Conservation (phyloP, 805 yeast genomes). For the Kluyveromyces lactis region DNA sequence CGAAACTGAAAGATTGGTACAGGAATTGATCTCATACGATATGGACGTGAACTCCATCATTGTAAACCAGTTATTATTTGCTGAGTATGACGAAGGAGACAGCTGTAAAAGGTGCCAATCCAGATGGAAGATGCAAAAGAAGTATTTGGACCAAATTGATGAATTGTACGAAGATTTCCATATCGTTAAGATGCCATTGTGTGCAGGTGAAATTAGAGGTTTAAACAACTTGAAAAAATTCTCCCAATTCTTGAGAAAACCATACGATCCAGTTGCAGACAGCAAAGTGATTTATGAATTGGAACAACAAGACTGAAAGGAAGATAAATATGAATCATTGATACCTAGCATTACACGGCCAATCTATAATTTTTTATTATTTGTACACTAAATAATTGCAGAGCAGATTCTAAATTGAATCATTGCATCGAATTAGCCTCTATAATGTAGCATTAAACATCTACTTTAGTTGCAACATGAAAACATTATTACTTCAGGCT, state of each 20-base stretch:
- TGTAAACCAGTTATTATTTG: conserved; percentile 86
- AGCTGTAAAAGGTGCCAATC: conserved; percentile 84
- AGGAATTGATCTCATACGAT: conserved; percentile 86
- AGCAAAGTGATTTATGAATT: conserved; percentile 29
- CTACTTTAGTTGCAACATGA: no score
- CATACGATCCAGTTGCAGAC: conserved; percentile 64
- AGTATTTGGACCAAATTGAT: conserved; percentile 89
- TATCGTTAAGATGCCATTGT: conserved; percentile 87
- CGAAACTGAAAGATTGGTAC: conserved; percentile 97
- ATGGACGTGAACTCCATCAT: conserved; percentile 97
- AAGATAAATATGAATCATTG: no score
- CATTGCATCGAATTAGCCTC: no score
- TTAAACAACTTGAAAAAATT: conserved; percentile 75
- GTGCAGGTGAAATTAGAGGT: conserved; percentile 94
- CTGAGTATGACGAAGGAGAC: conserved; percentile 59
- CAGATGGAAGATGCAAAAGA: conserved; percentile 92
- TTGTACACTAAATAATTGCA: no score
- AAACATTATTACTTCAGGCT: no score
- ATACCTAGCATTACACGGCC: no score
- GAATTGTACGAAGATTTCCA: conserved; percentile 97
- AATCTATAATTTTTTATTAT: conserved; percentile 3
- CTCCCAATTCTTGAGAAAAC: conserved; percentile 69
- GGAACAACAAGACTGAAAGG: conserved; percentile 23
- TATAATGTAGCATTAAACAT: no score
- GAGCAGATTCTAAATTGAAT: no score